Percentiles rank a stretch among this genome's conserved stretches.
phyloP scores from a whole-genome alignment of 345 rosid genomes.

The Salix purpurea region DNA sequence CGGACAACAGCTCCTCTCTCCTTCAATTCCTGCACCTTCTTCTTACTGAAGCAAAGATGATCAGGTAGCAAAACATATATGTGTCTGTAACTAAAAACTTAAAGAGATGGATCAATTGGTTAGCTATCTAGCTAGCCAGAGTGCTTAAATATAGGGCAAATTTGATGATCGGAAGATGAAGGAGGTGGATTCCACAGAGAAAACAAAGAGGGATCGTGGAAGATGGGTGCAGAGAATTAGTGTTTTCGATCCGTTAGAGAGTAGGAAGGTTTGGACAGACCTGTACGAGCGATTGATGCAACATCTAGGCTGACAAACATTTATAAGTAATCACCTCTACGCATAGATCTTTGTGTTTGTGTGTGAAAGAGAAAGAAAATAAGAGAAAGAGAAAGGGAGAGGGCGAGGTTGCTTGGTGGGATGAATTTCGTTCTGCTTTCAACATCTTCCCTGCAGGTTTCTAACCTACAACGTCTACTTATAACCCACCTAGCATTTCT shows the following conservation, averaged over 20 bases:
- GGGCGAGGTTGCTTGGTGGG: constrained; percentile 72
- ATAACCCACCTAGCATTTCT: constrained; percentile 49
- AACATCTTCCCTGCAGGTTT: constrained; percentile 54
- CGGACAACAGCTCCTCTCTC: not conserved
- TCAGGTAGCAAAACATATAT: not conserved
- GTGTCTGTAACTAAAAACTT: not conserved
- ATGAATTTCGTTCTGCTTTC: constrained; percentile 70
- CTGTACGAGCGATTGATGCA: constrained; percentile 49
- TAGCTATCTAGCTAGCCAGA: not conserved
- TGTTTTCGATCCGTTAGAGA: constrained; percentile 51
- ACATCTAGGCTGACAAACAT: constrained; percentile 69
- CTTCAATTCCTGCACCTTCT: not conserved
- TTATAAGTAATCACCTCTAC: constrained; percentile 43
- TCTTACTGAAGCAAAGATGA: not conserved
- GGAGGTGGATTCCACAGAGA: not conserved
- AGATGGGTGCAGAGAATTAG: not conserved
- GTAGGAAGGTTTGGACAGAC: constrained; percentile 46
- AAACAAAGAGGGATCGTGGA: not conserved
- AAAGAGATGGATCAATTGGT: constrained; percentile 22
- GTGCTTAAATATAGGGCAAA: not conserved
- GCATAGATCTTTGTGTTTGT: not conserved
- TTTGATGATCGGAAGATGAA: not conserved
- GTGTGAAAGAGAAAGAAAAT: not conserved
- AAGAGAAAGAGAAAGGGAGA: constrained; percentile 4
- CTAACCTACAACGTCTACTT: constrained; percentile 60